Percentiles rank a stretch among this genome's conserved stretches.
These are phyloP conservation scores for Cercophora samala DNA, from an alignment of 495 filamentous ascomycete genomes.

Conservation along the genomic window DNA sequence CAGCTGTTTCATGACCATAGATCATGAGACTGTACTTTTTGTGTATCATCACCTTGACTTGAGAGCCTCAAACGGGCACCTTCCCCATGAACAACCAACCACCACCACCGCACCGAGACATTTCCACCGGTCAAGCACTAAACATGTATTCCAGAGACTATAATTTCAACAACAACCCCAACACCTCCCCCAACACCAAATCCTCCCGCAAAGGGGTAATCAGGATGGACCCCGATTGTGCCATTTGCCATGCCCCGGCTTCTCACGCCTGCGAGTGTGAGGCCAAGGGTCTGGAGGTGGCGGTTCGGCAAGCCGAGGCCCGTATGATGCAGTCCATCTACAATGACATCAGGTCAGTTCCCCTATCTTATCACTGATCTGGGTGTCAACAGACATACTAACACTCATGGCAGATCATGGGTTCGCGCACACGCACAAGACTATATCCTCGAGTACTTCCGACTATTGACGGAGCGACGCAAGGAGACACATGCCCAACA, in stretches of 20 bases:
- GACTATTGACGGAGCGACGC: constrained; percentile 56
- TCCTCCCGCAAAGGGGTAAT: constrained; percentile 45
- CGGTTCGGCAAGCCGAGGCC: constrained; percentile 62
- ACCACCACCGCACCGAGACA: constrained; percentile 26
- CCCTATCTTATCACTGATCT: not conserved
- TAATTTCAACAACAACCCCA: constrained; percentile 27
- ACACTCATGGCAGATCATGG: constrained; percentile 52
- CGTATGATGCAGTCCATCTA: constrained; percentile 61
- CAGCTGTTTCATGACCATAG: constrained; percentile 30
- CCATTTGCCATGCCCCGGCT: constrained; percentile 64
- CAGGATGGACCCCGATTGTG: constrained; percentile 67
- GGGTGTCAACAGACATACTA: constrained; percentile 17
- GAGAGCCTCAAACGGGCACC: constrained; percentile 12
- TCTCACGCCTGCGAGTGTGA: constrained; percentile 64
- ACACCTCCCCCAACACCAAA: not conserved
- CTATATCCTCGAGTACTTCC: constrained; percentile 67
- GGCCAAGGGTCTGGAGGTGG: constrained; percentile 62
- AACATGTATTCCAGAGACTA: constrained; percentile 51
- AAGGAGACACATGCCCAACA: constrained; percentile 55
- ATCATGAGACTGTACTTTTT: constrained; percentile 27
- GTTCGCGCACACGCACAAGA: constrained; percentile 66
- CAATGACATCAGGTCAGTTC: constrained; percentile 59
- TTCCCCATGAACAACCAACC: constrained; percentile 26
- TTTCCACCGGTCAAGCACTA: constrained; percentile 39
- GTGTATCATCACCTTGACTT: constrained; percentile 30